Percentiles rank a stretch among this genome's conserved stretches.
Evolutionary conservation across 202 grass and related monocot species (phyloP).

Genomic region (Tripidium arundinaceum): DNA sequence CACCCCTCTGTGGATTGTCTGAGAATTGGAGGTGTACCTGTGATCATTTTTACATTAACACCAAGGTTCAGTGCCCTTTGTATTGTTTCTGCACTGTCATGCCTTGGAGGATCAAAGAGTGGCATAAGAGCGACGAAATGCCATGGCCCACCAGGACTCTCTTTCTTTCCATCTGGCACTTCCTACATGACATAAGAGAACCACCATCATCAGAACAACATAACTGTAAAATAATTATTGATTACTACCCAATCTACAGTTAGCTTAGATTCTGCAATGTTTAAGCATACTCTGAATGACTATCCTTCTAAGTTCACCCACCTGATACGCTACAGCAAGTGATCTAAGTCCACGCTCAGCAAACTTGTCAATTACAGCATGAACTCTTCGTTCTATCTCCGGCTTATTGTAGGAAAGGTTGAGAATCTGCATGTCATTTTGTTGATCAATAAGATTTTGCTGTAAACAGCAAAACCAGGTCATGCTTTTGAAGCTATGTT

Average conservation of each 20-base stretch:
- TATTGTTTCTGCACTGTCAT: slow-evolving; percentile 98
- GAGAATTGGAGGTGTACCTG: slow-evolving; percentile 37
- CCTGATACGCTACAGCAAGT: slow-evolving; percentile 85
- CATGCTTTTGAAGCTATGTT: no score
- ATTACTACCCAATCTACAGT: neutral
- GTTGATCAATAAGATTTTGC: no score
- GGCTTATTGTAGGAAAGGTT: slow-evolving; percentile 68
- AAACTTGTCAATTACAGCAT: slow-evolving; percentile 84
- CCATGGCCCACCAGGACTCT: slow-evolving; percentile 73
- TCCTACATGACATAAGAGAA: no score
- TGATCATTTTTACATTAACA: slow-evolving; percentile 98
- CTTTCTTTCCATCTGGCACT: slow-evolving; percentile 86
- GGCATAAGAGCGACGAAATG: slow-evolving; percentile 75
- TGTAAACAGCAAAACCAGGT: no score
- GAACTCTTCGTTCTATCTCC: slow-evolving; percentile 69
- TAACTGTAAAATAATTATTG: no score
- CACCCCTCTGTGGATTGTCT: neutral
- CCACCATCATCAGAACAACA: no score
- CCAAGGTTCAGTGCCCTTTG: slow-evolving; percentile 82
- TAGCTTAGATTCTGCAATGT: neutral
- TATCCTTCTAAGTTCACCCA: no score
- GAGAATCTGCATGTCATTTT: no score
- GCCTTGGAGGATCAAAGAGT: slow-evolving; percentile 93
- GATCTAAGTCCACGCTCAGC: slow-evolving; percentile 94
- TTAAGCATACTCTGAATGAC: neutral